Conservation (phyloP, 2,329 filamentous ascomycete genomes). For the Talaromyces sp. region DNA sequence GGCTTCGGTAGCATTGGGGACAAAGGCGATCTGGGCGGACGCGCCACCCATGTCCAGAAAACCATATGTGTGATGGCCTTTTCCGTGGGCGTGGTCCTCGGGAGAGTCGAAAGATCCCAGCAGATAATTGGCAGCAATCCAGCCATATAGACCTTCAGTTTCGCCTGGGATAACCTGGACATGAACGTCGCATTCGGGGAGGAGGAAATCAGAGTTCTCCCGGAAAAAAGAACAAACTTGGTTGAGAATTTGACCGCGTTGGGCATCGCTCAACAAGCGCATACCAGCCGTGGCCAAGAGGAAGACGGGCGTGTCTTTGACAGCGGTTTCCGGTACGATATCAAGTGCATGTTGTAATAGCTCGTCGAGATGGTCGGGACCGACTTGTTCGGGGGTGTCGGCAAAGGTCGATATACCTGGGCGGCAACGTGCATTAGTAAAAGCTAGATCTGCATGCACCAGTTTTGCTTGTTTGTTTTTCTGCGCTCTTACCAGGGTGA, state of each 20-base stretch:
- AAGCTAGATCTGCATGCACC: background rate
- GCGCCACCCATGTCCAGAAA: slow-evolving; percentile 98
- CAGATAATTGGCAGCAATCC: slow-evolving; percentile 95
- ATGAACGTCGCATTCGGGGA: slow-evolving; percentile 85
- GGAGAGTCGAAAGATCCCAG: slow-evolving; percentile 83
- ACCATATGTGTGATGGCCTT: slow-evolving; percentile 88
- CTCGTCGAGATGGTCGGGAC: slow-evolving; percentile 71
- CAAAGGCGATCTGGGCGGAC: slow-evolving; percentile 96
- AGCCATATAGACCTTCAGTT: slow-evolving; percentile 93
- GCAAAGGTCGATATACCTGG: slow-evolving; percentile 80
- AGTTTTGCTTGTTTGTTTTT: slow-evolving; percentile 12
- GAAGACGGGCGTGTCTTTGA: slow-evolving; percentile 84
- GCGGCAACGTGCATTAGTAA: slow-evolving; percentile 5
- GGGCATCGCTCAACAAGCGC: slow-evolving; percentile 69
- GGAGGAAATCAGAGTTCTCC: slow-evolving; percentile 68
- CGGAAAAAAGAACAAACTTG: slow-evolving; percentile 80
- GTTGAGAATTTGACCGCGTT: slow-evolving; percentile 67
- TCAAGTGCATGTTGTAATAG: slow-evolving; percentile 78
- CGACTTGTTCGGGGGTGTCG: slow-evolving; percentile 68
- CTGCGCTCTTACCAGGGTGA: slow-evolving; percentile 67
- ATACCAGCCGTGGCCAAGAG: slow-evolving; percentile 94
- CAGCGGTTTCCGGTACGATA: slow-evolving; percentile 69
- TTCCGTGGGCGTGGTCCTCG: slow-evolving; percentile 70
- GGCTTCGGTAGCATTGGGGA: slow-evolving; percentile 85
- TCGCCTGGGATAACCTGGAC: slow-evolving; percentile 94